These are phyloP conservation scores for Filobasidium uniguttulatum DNA, from an alignment of 1,284 basidiomycete genomes.

Conservation along the genomic window DNA sequence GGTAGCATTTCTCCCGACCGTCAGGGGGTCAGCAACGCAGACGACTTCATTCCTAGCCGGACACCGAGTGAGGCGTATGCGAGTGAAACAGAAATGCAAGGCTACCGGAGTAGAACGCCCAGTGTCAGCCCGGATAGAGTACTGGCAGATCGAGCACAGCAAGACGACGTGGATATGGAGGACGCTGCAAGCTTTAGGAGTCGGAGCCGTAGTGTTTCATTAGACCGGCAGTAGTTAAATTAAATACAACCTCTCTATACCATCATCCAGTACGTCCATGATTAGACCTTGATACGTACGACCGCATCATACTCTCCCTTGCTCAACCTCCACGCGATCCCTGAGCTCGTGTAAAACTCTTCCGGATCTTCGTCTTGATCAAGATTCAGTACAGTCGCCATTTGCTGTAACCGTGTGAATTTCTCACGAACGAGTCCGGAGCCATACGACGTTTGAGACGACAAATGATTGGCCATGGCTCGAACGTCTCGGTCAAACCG, in stretches of 20 bases:
- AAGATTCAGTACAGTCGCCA: constrained; percentile 79
- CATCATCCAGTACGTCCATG: too few species aligned
- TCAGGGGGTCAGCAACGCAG: background rate
- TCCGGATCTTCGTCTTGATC: constrained; percentile 88
- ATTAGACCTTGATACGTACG: constrained; percentile 29
- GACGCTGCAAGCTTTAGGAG: constrained; percentile 1
- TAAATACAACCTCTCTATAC: constrained; percentile 19
- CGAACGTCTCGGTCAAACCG: constrained; percentile 90
- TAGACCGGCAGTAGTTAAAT: background rate
- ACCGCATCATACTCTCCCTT: constrained; percentile 63
- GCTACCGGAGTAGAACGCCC: constrained; percentile 1
- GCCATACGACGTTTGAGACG: constrained; percentile 70
- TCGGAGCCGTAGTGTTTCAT: background rate
- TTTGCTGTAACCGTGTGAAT: constrained; percentile 81
- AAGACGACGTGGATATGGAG: background rate
- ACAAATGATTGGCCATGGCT: constrained; percentile 65
- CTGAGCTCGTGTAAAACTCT: constrained; percentile 80
- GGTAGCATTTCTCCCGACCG: constrained; percentile 2
- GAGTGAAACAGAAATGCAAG: constrained; percentile 8
- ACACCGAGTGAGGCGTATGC: constrained; percentile 14
- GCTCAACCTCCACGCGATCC: constrained; percentile 75
- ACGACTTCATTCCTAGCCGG: constrained; percentile 2
- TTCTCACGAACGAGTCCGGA: constrained; percentile 83
- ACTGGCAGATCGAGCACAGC: background rate
- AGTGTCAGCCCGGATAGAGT: constrained; percentile 4